A percentile compares a stretch with the other conserved stretches of the same genome.
phyloP scores from a whole-genome alignment of 345 rosid genomes.

The Pugionium cornutum region DNA sequence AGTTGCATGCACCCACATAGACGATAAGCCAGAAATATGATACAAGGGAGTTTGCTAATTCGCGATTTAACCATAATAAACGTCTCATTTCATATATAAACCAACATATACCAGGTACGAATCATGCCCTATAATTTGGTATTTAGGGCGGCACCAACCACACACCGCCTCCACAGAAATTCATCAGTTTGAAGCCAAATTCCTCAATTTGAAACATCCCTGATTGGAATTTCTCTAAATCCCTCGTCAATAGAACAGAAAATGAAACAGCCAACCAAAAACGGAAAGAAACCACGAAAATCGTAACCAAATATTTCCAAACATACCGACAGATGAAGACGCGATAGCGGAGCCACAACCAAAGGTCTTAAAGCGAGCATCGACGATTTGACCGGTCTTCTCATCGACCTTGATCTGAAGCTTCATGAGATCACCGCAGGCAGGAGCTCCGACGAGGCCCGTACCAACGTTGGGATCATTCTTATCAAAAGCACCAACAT shows the following conservation, averaged over 20 bases:
- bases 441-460: conserved; percentile 97
- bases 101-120: neutral
- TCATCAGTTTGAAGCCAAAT: neutral
- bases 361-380: conserved; percentile 96
- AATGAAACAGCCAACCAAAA: neutral
- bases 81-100: neutral
- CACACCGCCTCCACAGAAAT: neutral
- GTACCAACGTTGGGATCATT: conserved; percentile 83
- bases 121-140: neutral
- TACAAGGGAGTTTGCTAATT: neutral
- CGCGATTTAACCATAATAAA: neutral
- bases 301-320: neutral
- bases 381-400: conserved; percentile 71
- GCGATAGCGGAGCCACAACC: conserved; percentile 99
- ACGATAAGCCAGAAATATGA: neutral
- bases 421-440: conserved; percentile 99
- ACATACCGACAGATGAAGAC: conserved; percentile 88
- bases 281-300: neutral
- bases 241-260: neutral
- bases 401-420: conserved; percentile 94
- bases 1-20: neutral
- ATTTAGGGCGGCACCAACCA: neutral
- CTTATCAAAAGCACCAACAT: conserved; percentile 95
- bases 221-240: neutral
- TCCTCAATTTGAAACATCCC: neutral